A percentile compares a stretch with the other conserved stretches of the same genome.
phyloP scores from a whole-genome alignment of 2,329 filamentous ascomycete genomes.

The Chrysosporium queenslandicum region DNA sequence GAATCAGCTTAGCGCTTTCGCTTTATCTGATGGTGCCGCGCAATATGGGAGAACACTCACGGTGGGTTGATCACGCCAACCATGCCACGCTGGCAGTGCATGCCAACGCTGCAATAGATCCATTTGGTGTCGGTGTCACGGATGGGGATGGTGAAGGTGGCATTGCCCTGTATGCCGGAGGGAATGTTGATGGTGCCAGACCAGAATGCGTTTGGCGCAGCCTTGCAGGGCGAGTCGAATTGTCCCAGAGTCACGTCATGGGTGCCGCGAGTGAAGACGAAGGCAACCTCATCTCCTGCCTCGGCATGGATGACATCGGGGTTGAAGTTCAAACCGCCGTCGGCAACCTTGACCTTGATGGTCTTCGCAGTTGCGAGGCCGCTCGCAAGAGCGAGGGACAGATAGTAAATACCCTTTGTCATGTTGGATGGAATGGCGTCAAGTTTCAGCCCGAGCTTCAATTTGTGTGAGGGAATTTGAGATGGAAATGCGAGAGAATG shows the following conservation, averaged over 20 bases:
- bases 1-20: background rate
- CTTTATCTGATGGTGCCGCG: no score
- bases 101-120: slow-evolving; percentile 42
- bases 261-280: slow-evolving; percentile 12
- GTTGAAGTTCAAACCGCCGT: slow-evolving; percentile 11
- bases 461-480: slow-evolving; percentile 5
- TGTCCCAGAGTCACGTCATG: slow-evolving; percentile 16
- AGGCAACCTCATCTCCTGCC: slow-evolving; percentile 15
- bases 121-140: slow-evolving; percentile 40
- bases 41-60: no score
- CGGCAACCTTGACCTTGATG: slow-evolving; percentile 15
- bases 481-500: background rate
- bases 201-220: slow-evolving; percentile 10
- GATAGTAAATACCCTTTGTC: background rate
- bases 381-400: slow-evolving; percentile 11
- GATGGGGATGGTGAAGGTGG: slow-evolving; percentile 39
- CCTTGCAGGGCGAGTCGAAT: slow-evolving; percentile 15
- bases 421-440: slow-evolving; percentile 2
- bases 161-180: background rate
- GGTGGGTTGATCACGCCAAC: slow-evolving; percentile 45
- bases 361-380: slow-evolving; percentile 11
- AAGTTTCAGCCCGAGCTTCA: background rate
- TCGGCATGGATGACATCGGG: slow-evolving; percentile 14
- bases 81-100: slow-evolving; percentile 45
- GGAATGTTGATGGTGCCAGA: slow-evolving; percentile 16